Conservation (phyloP, 2,329 filamentous ascomycete species). For the Hymenoscyphus occultus region DNA sequence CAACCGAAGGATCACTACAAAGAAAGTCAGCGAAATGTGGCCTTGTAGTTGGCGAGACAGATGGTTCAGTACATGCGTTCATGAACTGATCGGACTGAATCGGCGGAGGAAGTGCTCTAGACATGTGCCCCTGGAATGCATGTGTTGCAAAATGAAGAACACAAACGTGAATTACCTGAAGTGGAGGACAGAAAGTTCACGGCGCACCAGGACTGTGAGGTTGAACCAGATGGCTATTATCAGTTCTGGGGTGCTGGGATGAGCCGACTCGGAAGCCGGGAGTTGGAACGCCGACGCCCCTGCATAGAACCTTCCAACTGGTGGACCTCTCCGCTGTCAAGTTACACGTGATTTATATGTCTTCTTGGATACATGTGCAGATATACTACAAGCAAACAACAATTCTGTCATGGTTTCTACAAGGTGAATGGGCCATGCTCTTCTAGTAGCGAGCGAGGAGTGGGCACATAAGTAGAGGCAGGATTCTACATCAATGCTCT, state of each 20-base stretch:
- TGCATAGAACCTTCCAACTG: too few relatives aligned
- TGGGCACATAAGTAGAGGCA: background rate
- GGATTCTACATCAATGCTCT: slow-evolving; percentile 6
- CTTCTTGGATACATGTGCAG: background rate
- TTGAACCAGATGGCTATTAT: slow-evolving; percentile 5
- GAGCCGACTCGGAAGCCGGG: background rate
- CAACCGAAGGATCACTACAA: slow-evolving; percentile 9
- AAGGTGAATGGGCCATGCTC: background rate
- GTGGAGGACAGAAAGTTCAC: slow-evolving; percentile 14
- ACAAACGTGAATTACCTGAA: background rate
- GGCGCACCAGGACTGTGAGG: slow-evolving; percentile 16
- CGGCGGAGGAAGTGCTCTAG: slow-evolving; percentile 6
- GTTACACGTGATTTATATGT: background rate
- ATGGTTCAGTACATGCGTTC: background rate
- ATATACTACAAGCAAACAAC: background rate
- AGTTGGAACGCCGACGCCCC: too few relatives aligned
- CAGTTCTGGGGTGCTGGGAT: background rate
- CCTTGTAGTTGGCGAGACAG: slow-evolving; percentile 3
- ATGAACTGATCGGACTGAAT: background rate
- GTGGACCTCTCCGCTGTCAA: background rate
- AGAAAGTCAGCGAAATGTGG: slow-evolving; percentile 20
- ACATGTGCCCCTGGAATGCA: slow-evolving; percentile 23
- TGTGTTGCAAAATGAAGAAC: slow-evolving; percentile 2
- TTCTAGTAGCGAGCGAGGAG: background rate
- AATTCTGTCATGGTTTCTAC: background rate